A percentile compares a stretch with the other conserved stretches of the same genome.
Conservation (phyloP, 192 early-diverging fungal species). For the Rhizophagus clarus region DNA sequence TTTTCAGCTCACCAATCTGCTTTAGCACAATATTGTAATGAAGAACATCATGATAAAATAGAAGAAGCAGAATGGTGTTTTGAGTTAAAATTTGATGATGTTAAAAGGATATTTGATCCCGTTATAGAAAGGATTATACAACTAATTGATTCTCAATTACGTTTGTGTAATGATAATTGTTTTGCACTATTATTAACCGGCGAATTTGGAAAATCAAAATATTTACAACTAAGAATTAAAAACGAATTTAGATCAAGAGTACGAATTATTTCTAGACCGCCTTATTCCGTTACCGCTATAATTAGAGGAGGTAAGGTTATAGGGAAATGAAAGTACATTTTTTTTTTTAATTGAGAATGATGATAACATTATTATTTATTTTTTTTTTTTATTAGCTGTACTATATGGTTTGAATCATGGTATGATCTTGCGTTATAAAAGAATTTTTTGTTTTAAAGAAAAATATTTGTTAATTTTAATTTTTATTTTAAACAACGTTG, state of each 20-base stretch:
- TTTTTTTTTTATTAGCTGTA: constrained; percentile 32
- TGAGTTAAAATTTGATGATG: not conserved
- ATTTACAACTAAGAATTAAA: constrained; percentile 53
- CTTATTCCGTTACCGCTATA: constrained; percentile 52
- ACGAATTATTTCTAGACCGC: constrained; percentile 49
- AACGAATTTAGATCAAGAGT: constrained; percentile 52
- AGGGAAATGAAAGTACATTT: too few species aligned
- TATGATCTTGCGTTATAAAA: not conserved
- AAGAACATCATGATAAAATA: not conserved
- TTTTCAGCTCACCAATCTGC: not conserved
- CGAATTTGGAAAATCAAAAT: constrained; percentile 57
- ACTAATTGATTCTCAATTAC: constrained; percentile 55
- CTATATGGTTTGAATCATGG: constrained; percentile 40
- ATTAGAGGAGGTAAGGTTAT: constrained; percentile 41
- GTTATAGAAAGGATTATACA: constrained; percentile 53
- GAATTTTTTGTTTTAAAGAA: too few species aligned
- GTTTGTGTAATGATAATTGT: constrained; percentile 34
- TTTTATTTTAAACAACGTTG: too few species aligned
- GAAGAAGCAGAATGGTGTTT: not conserved
- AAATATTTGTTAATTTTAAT: too few species aligned
- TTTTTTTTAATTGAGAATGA: too few species aligned
- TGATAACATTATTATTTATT: too few species aligned
- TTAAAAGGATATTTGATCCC: constrained; percentile 48
- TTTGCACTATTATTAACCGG: constrained; percentile 56
- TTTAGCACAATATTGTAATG: not conserved